These are phyloP conservation scores for Inonotus obliquus DNA, from an alignment of 1,284 basidiomycete genomes.

Conservation along the genomic window DNA sequence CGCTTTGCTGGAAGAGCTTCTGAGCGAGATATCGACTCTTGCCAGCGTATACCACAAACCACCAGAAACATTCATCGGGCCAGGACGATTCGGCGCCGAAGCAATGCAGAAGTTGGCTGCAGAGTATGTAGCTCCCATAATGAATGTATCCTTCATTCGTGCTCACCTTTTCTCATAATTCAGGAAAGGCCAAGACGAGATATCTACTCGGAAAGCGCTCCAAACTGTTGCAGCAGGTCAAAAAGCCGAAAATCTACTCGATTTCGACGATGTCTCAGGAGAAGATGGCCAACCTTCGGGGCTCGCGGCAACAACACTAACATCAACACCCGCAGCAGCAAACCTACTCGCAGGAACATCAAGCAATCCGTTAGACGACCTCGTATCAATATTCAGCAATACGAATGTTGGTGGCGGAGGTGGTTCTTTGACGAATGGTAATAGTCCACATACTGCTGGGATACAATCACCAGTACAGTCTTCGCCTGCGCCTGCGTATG, in stretches of 20 bases:
- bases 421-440: slow-evolving; percentile 26
- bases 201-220: slow-evolving; percentile 77
- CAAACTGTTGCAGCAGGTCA: slow-evolving; percentile 88
- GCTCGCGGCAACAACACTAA: slow-evolving; percentile 68
- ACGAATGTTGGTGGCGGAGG: slow-evolving; percentile 33
- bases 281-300: slow-evolving; percentile 62
- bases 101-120: slow-evolving; percentile 65
- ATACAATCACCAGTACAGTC: slow-evolving; percentile 22
- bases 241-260: slow-evolving; percentile 91
- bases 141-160: slow-evolving; percentile 1
- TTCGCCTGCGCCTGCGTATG: slow-evolving; percentile 22
- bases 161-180: slow-evolving; percentile 6
- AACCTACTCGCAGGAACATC: slow-evolving; percentile 68
- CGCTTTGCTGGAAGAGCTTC: slow-evolving; percentile 88
- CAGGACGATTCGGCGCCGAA: slow-evolving; percentile 81
- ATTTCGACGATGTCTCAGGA: slow-evolving; percentile 77
- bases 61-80: slow-evolving; percentile 84
- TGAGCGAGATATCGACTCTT: slow-evolving; percentile 82
- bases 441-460: slow-evolving; percentile 20
- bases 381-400: slow-evolving; percentile 82
- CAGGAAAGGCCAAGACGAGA: slow-evolving; percentile 51
- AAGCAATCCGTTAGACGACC: slow-evolving; percentile 84
- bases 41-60: slow-evolving; percentile 97
- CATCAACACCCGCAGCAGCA: slow-evolving; percentile 66
- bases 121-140: slow-evolving; percentile 42